A percentile compares a stretch with the other conserved stretches of the same genome.
These are phyloP conservation scores for Ogataea sp. DNA, from an alignment of 805 yeast species.

Conservation along the genomic window DNA sequence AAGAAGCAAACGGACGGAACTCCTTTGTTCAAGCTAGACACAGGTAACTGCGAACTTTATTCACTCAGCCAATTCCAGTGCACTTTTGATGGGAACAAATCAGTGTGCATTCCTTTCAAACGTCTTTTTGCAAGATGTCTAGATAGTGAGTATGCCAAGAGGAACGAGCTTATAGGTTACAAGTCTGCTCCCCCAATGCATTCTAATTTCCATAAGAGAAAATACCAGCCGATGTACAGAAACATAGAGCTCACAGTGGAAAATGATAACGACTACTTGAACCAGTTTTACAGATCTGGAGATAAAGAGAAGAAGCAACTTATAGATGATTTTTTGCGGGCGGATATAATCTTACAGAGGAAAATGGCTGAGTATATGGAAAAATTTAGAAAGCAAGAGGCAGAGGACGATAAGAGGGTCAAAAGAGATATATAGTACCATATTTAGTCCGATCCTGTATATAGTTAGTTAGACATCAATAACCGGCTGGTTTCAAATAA, in stretches of 20 bases:
- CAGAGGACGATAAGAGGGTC: not conserved
- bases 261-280: slow-evolving; percentile 24
- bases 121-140: slow-evolving; percentile 37
- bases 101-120: slow-evolving; percentile 40
- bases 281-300: slow-evolving; percentile 4
- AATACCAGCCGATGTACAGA: slow-evolving; percentile 10
- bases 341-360: slow-evolving; percentile 21
- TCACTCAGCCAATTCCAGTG: slow-evolving; percentile 41
- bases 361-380: slow-evolving; percentile 22
- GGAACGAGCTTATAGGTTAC: slow-evolving; percentile 20
- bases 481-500: too few species aligned
- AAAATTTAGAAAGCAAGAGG: slow-evolving; percentile 4
- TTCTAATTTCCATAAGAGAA: slow-evolving; percentile 4
- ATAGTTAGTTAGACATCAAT: too few species aligned
- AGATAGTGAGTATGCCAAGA: slow-evolving; percentile 14
- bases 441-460: too few species aligned
- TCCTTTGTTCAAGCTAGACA: slow-evolving; percentile 1
- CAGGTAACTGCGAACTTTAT: slow-evolving; percentile 21
- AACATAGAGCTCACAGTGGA: slow-evolving; percentile 31
- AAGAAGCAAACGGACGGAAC: not conserved
- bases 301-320: slow-evolving; percentile 4
- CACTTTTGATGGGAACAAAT: slow-evolving; percentile 32
- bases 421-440: not conserved
- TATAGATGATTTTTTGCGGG: slow-evolving; percentile 21
- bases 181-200: slow-evolving; percentile 18